Conservation (phyloP, 768 basidiomycete genomes). For the Calocera cornea region DNA sequence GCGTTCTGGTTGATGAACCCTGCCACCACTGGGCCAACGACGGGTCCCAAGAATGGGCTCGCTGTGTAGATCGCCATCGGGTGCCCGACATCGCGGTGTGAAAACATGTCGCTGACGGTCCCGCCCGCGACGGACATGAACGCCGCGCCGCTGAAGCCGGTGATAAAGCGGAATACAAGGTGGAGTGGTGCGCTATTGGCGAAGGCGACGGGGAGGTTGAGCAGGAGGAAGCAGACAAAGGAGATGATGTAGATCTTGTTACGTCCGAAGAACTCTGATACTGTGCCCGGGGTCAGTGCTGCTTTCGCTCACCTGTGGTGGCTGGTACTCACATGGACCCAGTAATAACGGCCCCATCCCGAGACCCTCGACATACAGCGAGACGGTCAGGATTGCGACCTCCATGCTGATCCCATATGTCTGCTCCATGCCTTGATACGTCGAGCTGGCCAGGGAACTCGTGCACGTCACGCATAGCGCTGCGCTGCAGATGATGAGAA, state of each 20-base stretch:
- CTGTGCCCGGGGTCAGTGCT: conserved; percentile 10
- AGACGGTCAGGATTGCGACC: conserved; percentile 38
- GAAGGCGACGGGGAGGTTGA: conserved; percentile 63
- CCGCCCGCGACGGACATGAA: conserved; percentile 54
- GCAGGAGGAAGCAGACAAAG: conserved; percentile 45
- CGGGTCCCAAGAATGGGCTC: conserved; percentile 44
- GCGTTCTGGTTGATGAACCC: conserved; percentile 41
- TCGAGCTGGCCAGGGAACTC: conserved; percentile 31
- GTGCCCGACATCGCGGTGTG: conserved; percentile 38
- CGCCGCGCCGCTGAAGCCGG: conserved; percentile 41
- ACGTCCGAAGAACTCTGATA: conserved; percentile 49
- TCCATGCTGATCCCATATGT: conserved; percentile 41
- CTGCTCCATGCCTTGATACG: conserved; percentile 43
- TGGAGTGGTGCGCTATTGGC: conserved; percentile 39
- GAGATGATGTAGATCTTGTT: conserved; percentile 49
- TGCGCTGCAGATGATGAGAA: conserved; percentile 16
- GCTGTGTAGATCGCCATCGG: conserved; percentile 46
- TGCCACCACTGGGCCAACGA: conserved; percentile 42
- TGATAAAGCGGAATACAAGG: conserved; percentile 46
- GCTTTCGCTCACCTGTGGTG: not conserved
- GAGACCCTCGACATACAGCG: conserved; percentile 33
- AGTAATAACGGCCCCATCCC: conserved; percentile 27
- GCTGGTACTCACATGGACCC: conserved; percentile 20
- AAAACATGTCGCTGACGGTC: conserved; percentile 44
- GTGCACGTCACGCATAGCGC: conserved; percentile 25